A percentile compares a stretch with the other conserved stretches of the same genome.
phyloP scores from a whole-genome alignment of 2,329 filamentous ascomycete species.

The Verticillium tricorpus region DNA sequence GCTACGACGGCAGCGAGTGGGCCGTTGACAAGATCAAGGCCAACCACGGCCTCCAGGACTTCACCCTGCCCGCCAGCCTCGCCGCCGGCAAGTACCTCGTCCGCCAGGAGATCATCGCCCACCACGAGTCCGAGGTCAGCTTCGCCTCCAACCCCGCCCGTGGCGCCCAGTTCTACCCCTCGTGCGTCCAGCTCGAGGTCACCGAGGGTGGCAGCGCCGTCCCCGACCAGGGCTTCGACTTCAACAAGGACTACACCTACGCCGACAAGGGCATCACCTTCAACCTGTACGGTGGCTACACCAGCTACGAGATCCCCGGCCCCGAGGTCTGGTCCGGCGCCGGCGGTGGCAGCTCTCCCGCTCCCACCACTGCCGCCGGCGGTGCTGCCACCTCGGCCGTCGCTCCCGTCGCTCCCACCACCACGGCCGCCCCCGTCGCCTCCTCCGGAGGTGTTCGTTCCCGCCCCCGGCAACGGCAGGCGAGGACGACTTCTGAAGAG shows the following conservation, averaged over 20 bases:
- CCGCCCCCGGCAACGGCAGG: not conserved
- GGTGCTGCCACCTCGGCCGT: slow-evolving; percentile 2
- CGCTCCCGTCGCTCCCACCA: not conserved
- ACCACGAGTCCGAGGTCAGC: slow-evolving; percentile 38
- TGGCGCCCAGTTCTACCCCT: slow-evolving; percentile 51
- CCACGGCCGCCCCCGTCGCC: slow-evolving; percentile 5
- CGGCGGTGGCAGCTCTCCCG: slow-evolving; percentile 10
- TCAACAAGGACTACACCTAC: slow-evolving; percentile 51
- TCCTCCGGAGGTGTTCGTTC: not conserved
- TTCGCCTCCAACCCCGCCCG: slow-evolving; percentile 25
- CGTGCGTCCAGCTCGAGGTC: slow-evolving; percentile 57
- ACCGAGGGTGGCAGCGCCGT: slow-evolving; percentile 46
- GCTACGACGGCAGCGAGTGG: slow-evolving; percentile 35
- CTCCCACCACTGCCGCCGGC: slow-evolving; percentile 4
- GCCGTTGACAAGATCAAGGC: slow-evolving; percentile 39
- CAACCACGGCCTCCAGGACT: slow-evolving; percentile 43
- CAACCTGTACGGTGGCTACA: slow-evolving; percentile 47
- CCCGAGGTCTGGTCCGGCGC: slow-evolving; percentile 25
- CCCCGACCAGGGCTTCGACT: slow-evolving; percentile 37
- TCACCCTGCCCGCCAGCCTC: slow-evolving; percentile 40
- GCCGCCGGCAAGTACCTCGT: slow-evolving; percentile 48
- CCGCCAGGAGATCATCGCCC: slow-evolving; percentile 51
- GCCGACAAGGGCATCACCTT: slow-evolving; percentile 53
- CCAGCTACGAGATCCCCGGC: slow-evolving; percentile 28
- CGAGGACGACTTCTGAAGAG: not conserved